Base-by-base conservation (phyloP, 768 basidiomycete genomes). In the Rhizopogon sp. region DNA sequence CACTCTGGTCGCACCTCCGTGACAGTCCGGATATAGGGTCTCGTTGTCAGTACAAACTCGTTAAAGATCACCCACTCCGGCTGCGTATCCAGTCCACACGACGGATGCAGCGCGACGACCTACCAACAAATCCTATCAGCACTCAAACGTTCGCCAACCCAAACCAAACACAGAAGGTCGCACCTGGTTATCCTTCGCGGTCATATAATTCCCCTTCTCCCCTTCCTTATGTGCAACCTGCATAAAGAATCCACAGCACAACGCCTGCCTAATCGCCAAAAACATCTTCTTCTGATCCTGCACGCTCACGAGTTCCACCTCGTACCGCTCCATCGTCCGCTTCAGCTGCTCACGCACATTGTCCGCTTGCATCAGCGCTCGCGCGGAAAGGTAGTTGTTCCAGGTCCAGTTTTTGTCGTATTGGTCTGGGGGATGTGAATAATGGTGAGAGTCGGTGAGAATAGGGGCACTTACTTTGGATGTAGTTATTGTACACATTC, bases 211-310 rank as follows among this genome's bases (percentile, higher is more conserved):
- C 2, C 86, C 83, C 70, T 92, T 94, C 67, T 93, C 91, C 3
- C 92, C 91, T 66, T 95, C 93, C 68, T 91, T 90, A 70, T 97
- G 93, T 6, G 95, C 97, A 11, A 93, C 84, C 67, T 98, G 96
- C 96, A 97, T 98, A 74, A 98, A 99, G 79, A 91, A 99, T 1
- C 95, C 97, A 61, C 87, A 89, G 5, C 90, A 88, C 20, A 98
- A 76, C 0, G 88, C 88, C 70, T 86, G 85, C 28, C 93, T 82
- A 54, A 98, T 85, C 60, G 86, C 87, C 52, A 73, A 58, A 68
- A 82, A 88, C 59, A 88, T 80, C 65, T 86, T 89, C 64, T 76
- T 78, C 62, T 88, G 82, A 60, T 93, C 88, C 28, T 67, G 69
- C 2, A 82, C 76, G 6, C 85, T 85, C 28, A 93, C 69, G 20